Percentiles rank a stretch among this genome's conserved stretches.
These are phyloP conservation scores for Aureobasidium musti DNA, from an alignment of 2,329 filamentous ascomycete species.

Conservation along the genomic window DNA sequence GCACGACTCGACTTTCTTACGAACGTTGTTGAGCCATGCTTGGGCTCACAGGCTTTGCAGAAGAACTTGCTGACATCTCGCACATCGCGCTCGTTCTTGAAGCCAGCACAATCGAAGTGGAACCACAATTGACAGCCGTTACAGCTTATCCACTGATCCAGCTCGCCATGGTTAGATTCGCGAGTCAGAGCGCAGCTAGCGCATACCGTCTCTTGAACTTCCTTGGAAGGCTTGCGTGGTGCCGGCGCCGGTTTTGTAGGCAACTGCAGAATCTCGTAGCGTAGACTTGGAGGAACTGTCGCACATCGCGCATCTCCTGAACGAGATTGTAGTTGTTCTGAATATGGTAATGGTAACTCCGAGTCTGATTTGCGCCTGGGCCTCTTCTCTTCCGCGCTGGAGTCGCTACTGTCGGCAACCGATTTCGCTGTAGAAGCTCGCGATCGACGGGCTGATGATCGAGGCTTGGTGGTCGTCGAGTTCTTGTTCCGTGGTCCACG, in stretches of 20 bases:
- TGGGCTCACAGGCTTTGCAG: conserved; percentile 60
- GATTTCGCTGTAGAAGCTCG: conserved; percentile 28
- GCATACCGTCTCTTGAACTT: conserved; percentile 52
- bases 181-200: conserved; percentile 60
- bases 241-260: conserved; percentile 6
- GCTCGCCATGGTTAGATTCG: conserved; percentile 54
- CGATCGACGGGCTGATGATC: conserved; percentile 18
- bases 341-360: not conserved
- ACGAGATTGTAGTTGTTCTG: not conserved
- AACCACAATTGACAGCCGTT: conserved; percentile 70
- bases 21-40: conserved; percentile 64
- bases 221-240: conserved; percentile 30
- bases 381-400: conserved; percentile 21
- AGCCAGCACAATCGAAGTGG: conserved; percentile 67
- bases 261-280: conserved; percentile 26
- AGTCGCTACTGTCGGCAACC: conserved; percentile 16
- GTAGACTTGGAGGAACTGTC: conserved; percentile 29
- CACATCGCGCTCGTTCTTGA: conserved; percentile 64
- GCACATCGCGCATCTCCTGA: not conserved
- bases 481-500: conserved; percentile 40
- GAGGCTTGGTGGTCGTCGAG: conserved; percentile 55
- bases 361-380: conserved; percentile 27
- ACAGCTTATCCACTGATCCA: conserved; percentile 67
- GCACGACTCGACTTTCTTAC: conserved; percentile 67
- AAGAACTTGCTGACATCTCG: conserved; percentile 69